phyloP scores from a whole-genome alignment of 2,329 filamentous ascomycete genomes.

The Colletotrichum scovillei region DNA sequence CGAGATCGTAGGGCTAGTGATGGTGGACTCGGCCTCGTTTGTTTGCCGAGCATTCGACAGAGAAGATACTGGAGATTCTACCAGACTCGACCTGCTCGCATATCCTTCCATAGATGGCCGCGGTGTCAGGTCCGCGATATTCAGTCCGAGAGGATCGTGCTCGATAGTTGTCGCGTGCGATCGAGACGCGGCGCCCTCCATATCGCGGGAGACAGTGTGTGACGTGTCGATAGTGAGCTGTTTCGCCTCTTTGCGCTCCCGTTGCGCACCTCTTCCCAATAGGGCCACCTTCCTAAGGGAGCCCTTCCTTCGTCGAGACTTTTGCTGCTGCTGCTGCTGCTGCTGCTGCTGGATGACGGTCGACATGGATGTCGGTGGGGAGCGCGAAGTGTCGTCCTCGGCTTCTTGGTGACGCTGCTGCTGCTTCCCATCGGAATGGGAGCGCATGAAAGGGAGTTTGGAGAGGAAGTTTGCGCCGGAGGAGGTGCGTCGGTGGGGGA shows the following conservation, averaged over 20 bases:
- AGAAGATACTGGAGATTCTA: slow-evolving; percentile 34
- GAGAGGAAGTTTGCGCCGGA: slow-evolving; percentile 75
- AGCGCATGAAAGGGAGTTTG: slow-evolving; percentile 75
- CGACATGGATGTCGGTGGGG: slow-evolving; percentile 42
- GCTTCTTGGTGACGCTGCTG: slow-evolving; percentile 40
- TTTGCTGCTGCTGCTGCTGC: slow-evolving; percentile 58
- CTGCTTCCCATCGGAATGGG: slow-evolving; percentile 44
- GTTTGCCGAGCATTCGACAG: slow-evolving; percentile 38
- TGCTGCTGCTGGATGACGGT: slow-evolving; percentile 51
- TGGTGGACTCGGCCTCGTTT: slow-evolving; percentile 34
- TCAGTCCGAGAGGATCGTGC: slow-evolving; percentile 56
- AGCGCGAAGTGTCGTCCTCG: slow-evolving; percentile 45
- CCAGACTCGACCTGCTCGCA: slow-evolving; percentile 47
- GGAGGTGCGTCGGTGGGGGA: slow-evolving; percentile 55
- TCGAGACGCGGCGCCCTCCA: slow-evolving; percentile 2
- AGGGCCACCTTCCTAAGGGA: slow-evolving; percentile 90
- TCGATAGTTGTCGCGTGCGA: slow-evolving; percentile 18
- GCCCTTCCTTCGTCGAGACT: slow-evolving; percentile 78
- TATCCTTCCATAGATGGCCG: slow-evolving; percentile 60
- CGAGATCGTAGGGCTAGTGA: slow-evolving; percentile 66
- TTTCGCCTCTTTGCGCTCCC: slow-evolving; percentile 66
- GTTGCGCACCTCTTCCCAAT: slow-evolving; percentile 77
- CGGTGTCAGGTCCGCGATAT: slow-evolving; percentile 58
- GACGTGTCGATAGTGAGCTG: slow-evolving; percentile 56
- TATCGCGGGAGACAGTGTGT: slow-evolving; percentile 40